Percentiles rank a stretch among this genome's conserved stretches.
phyloP scores from a whole-genome alignment of 169 alveolate genomes.

The Plasmodium sp. region DNA sequence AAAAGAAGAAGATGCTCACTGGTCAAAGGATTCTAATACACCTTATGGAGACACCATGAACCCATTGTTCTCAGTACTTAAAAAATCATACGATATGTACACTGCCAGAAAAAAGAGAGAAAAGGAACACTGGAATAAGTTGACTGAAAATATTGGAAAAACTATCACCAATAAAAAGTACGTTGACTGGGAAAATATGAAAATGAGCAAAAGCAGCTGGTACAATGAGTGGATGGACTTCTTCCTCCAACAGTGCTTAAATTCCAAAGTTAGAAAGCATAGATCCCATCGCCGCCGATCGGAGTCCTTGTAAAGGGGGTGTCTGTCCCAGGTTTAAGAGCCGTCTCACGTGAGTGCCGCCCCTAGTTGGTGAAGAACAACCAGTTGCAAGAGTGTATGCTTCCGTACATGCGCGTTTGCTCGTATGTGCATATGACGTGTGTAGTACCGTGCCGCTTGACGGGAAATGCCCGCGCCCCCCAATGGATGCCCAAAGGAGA shows the following conservation, averaged over 20 bases:
- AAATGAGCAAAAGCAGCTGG: neutral
- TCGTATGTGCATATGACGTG: neutral
- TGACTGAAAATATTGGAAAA: neutral
- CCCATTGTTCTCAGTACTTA: neutral
- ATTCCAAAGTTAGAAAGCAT: neutral
- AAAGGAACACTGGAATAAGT: neutral
- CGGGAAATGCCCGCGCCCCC: neutral
- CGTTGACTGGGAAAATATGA: neutral
- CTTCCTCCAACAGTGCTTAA: neutral
- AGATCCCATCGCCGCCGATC: neutral
- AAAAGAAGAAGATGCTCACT: neutral
- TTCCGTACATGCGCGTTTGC: neutral
- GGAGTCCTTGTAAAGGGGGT: neutral
- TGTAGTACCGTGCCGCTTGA: neutral
- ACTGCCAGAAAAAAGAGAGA: neutral
- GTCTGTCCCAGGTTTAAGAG: neutral
- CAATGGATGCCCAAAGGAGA: neutral
- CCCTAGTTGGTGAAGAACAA: neutral
- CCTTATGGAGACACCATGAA: neutral
- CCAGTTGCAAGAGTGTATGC: neutral
- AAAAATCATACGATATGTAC: neutral
- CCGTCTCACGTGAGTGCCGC: neutral
- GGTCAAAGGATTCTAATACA: neutral
- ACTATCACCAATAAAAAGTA: neutral
- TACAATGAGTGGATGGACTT: neutral